phyloP scores from a whole-genome alignment of 176 grass and related monocot species.

The Puccinellia tenuiflora region DNA sequence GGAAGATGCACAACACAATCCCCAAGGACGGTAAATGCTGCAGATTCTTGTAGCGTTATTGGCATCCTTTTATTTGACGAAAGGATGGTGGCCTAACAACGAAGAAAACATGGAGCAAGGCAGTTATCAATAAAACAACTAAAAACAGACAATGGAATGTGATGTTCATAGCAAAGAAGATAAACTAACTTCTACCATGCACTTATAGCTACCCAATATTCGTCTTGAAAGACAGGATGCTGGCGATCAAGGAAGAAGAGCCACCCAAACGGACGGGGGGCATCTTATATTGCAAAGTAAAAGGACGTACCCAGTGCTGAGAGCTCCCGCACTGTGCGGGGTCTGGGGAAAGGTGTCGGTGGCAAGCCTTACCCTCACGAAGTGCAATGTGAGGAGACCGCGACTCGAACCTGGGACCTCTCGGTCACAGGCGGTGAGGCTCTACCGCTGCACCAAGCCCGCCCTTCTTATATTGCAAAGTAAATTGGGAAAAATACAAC shows the following conservation, averaged over 20 bases:
- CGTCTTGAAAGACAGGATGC: too few species aligned
- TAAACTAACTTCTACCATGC: neutral
- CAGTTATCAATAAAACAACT: conserved; percentile 1
- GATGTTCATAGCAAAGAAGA: neutral
- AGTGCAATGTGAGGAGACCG: too few species aligned
- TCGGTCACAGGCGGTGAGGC: too few species aligned
- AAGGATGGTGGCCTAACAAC: conserved; percentile 45
- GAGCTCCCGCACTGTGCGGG: too few species aligned
- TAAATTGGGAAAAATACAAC: neutral
- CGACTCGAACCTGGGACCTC: too few species aligned
- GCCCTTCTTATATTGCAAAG: conserved; percentile 7
- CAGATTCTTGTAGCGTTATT: conserved; percentile 38
- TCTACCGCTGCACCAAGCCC: too few species aligned
- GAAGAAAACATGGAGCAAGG: conserved; percentile 24
- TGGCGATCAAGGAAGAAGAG: too few species aligned
- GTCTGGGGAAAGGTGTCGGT: too few species aligned
- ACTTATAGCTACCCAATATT: too few species aligned
- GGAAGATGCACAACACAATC: conserved; percentile 32
- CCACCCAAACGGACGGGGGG: too few species aligned
- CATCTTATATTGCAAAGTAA: conserved; percentile 1
- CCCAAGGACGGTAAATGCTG: conserved; percentile 59
- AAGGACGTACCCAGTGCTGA: too few species aligned
- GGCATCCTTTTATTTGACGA: conserved; percentile 70
- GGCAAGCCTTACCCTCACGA: too few species aligned
- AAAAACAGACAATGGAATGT: neutral